phyloP scores from a whole-genome alignment of 768 basidiomycete genomes.

The Mycena olivaceomarginata region DNA sequence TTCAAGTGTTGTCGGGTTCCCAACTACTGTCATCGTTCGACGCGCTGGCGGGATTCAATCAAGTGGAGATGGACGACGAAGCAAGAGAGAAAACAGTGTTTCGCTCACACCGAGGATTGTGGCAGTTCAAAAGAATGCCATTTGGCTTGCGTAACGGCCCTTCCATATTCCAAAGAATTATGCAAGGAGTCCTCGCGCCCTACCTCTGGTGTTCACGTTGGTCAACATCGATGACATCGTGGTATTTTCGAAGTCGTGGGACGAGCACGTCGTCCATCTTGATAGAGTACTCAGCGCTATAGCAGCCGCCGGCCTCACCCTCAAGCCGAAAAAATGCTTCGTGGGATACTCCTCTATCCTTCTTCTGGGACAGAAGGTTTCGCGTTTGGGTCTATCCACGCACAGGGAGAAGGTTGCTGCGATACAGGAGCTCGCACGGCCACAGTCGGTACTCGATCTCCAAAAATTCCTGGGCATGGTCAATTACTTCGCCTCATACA shows the following conservation, averaged over 20 bases:
- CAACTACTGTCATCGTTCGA: not conserved
- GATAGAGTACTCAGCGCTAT: no score
- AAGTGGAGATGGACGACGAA: not conserved
- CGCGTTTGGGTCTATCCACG: no score
- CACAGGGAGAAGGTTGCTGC: conserved; percentile 3
- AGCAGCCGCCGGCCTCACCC: no score
- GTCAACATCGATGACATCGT: conserved; percentile 52
- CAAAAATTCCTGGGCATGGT: no score
- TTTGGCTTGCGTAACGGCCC: conserved; percentile 26
- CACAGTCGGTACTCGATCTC: not conserved
- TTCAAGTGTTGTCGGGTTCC: not conserved
- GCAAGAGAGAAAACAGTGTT: conserved; percentile 53
- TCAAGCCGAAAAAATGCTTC: no score
- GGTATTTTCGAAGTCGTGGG: conserved; percentile 47
- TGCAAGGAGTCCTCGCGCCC: not conserved
- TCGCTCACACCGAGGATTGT: conserved; percentile 53
- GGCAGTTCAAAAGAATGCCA: conserved; percentile 48
- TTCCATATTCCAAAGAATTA: conserved; percentile 30
- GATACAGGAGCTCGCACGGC: not conserved
- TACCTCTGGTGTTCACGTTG: conserved; percentile 26
- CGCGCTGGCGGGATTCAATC: not conserved
- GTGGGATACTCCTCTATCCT: no score
- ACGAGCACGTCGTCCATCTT: no score
- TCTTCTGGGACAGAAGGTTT: no score
- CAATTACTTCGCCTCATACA: no score